phyloP scores from a whole-genome alignment of 352 stramenopile species.

The Phytophthora sojae region DNA sequence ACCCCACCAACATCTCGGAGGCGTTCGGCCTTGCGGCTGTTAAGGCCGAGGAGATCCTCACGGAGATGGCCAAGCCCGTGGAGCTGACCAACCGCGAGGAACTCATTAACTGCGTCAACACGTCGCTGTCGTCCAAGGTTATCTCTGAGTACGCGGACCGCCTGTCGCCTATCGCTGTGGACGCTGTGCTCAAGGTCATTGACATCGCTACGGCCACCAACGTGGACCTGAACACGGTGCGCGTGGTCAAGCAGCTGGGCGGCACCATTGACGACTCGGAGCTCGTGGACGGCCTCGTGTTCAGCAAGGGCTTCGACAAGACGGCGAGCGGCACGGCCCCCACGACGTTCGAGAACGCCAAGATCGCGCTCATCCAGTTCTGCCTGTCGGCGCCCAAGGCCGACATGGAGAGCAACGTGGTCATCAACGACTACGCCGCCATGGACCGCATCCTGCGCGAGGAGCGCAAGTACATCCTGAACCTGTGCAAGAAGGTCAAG shows the following conservation, averaged over 20 bases:
- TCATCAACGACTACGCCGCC: slow-evolving; percentile 99
- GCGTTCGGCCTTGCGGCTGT: slow-evolving; percentile 94
- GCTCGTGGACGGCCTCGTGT: slow-evolving; percentile 97
- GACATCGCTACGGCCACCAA: slow-evolving; percentile 94
- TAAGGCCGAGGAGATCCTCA: slow-evolving; percentile 92
- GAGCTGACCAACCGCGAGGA: slow-evolving; percentile 94
- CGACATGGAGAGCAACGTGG: slow-evolving; percentile 99
- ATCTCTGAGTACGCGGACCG: slow-evolving; percentile 98
- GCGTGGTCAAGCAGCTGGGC: slow-evolving; percentile 98
- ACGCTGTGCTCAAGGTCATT: slow-evolving; percentile 98
- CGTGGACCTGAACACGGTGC: slow-evolving; percentile 98
- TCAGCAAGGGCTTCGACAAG: slow-evolving; percentile 96
- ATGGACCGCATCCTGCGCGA: slow-evolving; percentile 99
- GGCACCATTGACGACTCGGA: slow-evolving; percentile 99
- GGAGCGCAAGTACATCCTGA: slow-evolving; percentile 99
- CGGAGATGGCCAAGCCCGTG: slow-evolving; percentile 92
- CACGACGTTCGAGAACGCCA: slow-evolving; percentile 97
- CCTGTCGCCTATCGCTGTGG: slow-evolving; percentile 98
- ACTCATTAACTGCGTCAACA: slow-evolving; percentile 98
- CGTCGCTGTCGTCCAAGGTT: slow-evolving; percentile 98
- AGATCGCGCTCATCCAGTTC: slow-evolving; percentile 99
- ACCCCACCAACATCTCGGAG: slow-evolving; percentile 98
- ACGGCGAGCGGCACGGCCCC: slow-evolving; percentile 54
- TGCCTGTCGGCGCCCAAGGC: slow-evolving; percentile 99
- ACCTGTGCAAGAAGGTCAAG: slow-evolving; percentile 98